Evolutionary conservation across 441 rosid species (phyloP).

Genomic region (Euphorbia schlechtendalii): DNA sequence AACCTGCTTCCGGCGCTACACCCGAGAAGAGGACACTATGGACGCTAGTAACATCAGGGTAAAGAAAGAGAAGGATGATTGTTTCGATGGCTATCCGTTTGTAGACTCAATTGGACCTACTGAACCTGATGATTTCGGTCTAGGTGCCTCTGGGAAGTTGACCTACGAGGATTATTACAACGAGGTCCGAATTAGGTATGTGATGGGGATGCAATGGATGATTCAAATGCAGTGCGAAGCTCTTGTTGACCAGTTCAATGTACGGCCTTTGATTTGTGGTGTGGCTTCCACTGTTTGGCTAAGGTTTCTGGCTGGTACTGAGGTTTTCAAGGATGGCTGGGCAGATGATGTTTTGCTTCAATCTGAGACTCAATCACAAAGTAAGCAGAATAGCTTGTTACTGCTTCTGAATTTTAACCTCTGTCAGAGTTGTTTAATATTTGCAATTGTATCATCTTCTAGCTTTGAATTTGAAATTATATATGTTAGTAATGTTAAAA

Average conservation of each 20-base stretch:
- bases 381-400: slow-evolving; percentile 15
- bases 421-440: background rate
- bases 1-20: slow-evolving; percentile 27
- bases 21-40: slow-evolving; percentile 18
- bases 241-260: slow-evolving; percentile 44
- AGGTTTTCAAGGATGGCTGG: slow-evolving; percentile 52
- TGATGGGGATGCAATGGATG: slow-evolving; percentile 60
- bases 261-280: slow-evolving; percentile 55
- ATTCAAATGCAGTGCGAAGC: slow-evolving; percentile 65
- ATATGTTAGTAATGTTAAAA: background rate
- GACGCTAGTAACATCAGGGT: background rate
- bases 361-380: slow-evolving; percentile 46
- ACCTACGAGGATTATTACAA: slow-evolving; percentile 49
- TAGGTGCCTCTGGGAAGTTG: slow-evolving; percentile 14
- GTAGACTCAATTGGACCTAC: slow-evolving; percentile 30
- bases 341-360: slow-evolving; percentile 44
- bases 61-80: slow-evolving; percentile 17
- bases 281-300: slow-evolving; percentile 52
- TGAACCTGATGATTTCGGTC: slow-evolving; percentile 46
- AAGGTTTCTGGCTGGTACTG: slow-evolving; percentile 39
- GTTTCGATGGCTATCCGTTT: background rate
- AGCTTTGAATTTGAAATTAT: background rate
- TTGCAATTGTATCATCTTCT: background rate
- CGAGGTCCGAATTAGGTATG: slow-evolving; percentile 60
- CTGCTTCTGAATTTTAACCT: background rate